These are phyloP conservation scores for Epichloe gansuensis DNA, from an alignment of 2,329 filamentous ascomycete species.

Conservation along the genomic window DNA sequence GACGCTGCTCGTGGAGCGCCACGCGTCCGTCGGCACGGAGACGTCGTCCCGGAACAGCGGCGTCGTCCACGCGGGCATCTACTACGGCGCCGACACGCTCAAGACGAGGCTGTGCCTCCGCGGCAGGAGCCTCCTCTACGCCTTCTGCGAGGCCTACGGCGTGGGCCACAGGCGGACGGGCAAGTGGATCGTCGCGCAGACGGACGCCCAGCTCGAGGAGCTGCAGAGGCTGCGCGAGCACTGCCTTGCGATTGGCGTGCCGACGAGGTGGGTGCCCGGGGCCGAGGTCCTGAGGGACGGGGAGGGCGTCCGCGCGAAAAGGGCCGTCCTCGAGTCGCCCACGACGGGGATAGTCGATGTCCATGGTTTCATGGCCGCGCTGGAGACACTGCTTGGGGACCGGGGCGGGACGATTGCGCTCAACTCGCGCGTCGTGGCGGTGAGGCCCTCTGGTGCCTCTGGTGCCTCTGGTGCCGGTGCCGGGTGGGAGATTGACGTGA, in stretches of 20 bases:
- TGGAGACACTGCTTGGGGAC: constrained; percentile 67
- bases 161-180: constrained; percentile 66
- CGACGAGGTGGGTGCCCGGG: constrained; percentile 54
- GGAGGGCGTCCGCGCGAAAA: constrained; percentile 59
- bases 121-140: constrained; percentile 68
- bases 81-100: constrained; percentile 64
- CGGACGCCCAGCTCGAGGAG: constrained; percentile 51
- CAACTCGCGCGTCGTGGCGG: constrained; percentile 47
- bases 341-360: constrained; percentile 86
- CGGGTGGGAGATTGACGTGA: constrained; percentile 58
- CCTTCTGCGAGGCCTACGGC: constrained; percentile 51
- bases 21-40: constrained; percentile 64
- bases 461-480: constrained; percentile 8
- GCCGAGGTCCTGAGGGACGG: constrained; percentile 53
- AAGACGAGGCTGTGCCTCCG: constrained; percentile 75
- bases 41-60: constrained; percentile 86
- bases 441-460: constrained; percentile 33
- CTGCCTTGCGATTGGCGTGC: constrained; percentile 39
- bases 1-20: constrained; percentile 71
- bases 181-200: constrained; percentile 94
- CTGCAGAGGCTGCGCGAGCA: constrained; percentile 38
- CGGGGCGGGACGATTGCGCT: constrained; percentile 63
- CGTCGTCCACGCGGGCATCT: constrained; percentile 91
- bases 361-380: constrained; percentile 69
- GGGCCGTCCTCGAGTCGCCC: constrained; percentile 68